These are phyloP conservation scores for Trematosphaeria pertusa DNA, from an alignment of 2,329 filamentous ascomycete species.

Conservation along the genomic window DNA sequence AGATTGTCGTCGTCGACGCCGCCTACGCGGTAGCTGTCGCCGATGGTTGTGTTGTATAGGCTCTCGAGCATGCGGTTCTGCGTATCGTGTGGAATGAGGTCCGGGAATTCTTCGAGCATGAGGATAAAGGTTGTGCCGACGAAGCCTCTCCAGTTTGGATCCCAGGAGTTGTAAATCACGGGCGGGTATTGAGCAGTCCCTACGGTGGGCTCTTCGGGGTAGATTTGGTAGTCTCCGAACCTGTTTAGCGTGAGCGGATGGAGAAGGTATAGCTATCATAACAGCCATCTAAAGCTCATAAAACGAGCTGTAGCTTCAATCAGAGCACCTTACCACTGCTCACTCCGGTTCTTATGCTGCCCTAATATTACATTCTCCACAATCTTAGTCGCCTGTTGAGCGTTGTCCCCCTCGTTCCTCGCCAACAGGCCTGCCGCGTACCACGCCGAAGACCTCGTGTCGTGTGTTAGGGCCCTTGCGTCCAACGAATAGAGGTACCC, in stretches of 20 bases:
- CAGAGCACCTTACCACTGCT: slow-evolving; percentile 60
- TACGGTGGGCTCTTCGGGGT: slow-evolving; percentile 65
- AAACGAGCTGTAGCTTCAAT: not conserved
- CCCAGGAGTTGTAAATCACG: slow-evolving; percentile 64
- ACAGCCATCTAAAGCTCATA: not conserved
- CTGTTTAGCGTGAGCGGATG: slow-evolving; percentile 25
- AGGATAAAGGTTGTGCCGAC: slow-evolving; percentile 66
- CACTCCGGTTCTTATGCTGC: slow-evolving; percentile 60
- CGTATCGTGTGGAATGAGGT: slow-evolving; percentile 53
- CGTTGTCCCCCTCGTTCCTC: slow-evolving; percentile 59
- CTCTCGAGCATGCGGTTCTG: slow-evolving; percentile 59
- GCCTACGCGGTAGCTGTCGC: slow-evolving; percentile 68
- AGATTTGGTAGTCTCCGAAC: slow-evolving; percentile 61
- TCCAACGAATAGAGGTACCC: slow-evolving; percentile 62
- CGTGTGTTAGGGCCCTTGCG: slow-evolving; percentile 58
- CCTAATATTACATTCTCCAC: slow-evolving; percentile 60
- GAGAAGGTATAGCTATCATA: too few relatives aligned
- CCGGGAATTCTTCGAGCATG: slow-evolving; percentile 64
- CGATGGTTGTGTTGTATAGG: slow-evolving; percentile 62
- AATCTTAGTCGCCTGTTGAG: slow-evolving; percentile 59
- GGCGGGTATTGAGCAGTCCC: slow-evolving; percentile 59
- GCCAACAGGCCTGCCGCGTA: slow-evolving; percentile 65
- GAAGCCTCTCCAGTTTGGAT: slow-evolving; percentile 71
- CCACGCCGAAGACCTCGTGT: slow-evolving; percentile 64
- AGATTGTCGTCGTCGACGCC: slow-evolving; percentile 67